phyloP scores from a whole-genome alignment of 768 basidiomycete species.

The Leucosporidium yakuticum region DNA sequence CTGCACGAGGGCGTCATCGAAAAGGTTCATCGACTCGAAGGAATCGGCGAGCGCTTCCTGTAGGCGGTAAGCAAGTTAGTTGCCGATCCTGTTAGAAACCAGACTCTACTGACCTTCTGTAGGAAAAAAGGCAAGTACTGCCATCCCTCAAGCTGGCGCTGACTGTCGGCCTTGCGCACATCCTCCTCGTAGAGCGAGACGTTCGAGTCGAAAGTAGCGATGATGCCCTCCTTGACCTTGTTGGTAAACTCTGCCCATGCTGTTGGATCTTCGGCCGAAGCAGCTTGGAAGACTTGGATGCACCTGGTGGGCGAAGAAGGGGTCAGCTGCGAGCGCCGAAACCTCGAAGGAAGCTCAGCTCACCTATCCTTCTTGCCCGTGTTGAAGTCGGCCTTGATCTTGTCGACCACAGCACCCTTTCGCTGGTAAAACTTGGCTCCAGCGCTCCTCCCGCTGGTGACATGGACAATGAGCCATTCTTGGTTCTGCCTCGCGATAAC shows the following conservation, averaged over 20 bases:
- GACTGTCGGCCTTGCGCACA: slow-evolving; percentile 77
- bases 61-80: background rate
- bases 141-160: slow-evolving; percentile 92
- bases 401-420: slow-evolving; percentile 78
- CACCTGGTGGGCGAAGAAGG: slow-evolving; percentile 52
- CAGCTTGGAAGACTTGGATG: slow-evolving; percentile 55
- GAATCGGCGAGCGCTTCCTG: slow-evolving; percentile 92
- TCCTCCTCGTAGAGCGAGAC: slow-evolving; percentile 80
- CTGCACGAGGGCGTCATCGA: slow-evolving; percentile 79
- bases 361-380: slow-evolving; percentile 65
- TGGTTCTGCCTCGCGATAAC: slow-evolving; percentile 66
- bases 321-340: background rate
- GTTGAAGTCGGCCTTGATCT: slow-evolving; percentile 88
- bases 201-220: slow-evolving; percentile 75
- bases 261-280: slow-evolving; percentile 58
- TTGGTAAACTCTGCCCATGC: slow-evolving; percentile 77
- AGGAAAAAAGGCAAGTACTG: slow-evolving; percentile 97
- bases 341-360: background rate
- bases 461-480: slow-evolving; percentile 87
- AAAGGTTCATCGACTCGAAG: slow-evolving; percentile 80
- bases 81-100: background rate
- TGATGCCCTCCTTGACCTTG: slow-evolving; percentile 82
- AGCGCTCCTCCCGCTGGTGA: slow-evolving; percentile 51
- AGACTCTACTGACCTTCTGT: slow-evolving; percentile 60
- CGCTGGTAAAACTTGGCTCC: slow-evolving; percentile 61